Evolutionary conservation across 2,329 filamentous ascomycete genomes (phyloP).

Genomic region (Simplicillium sp.): DNA sequence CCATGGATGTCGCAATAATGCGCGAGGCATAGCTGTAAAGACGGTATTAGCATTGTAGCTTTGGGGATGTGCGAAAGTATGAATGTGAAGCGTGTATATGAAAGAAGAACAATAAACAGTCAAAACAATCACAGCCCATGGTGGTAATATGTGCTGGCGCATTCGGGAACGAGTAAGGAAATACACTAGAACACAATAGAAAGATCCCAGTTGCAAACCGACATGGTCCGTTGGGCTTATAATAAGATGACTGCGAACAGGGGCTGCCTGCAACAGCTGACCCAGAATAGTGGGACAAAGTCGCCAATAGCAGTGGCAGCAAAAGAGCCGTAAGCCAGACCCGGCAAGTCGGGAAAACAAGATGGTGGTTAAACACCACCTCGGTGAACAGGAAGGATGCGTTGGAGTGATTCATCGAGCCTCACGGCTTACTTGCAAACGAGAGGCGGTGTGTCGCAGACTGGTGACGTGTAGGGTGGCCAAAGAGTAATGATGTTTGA

Average conservation of each 20-base stretch:
- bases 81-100: background rate
- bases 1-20: slow-evolving; percentile 65
- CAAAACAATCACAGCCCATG: background rate
- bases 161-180: no score
- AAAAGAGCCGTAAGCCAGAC: background rate
- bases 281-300: background rate
- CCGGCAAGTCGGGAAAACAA: background rate
- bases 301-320: background rate
- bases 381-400: no score
- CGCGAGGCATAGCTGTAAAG: slow-evolving; percentile 55
- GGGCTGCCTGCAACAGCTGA: background rate
- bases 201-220: background rate
- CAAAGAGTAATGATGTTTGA: no score
- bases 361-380: background rate
- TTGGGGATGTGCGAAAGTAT: background rate
- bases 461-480: no score
- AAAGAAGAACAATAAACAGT: background rate
- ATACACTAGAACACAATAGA: background rate
- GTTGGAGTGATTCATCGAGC: no score
- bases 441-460: no score
- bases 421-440: no score
- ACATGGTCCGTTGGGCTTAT: no score
- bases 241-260: background rate
- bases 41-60: slow-evolving; percentile 17
- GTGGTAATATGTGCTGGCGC: no score